A percentile compares a stretch with the other conserved stretches of the same genome.
Evolutionary conservation across 1,284 basidiomycete species (phyloP).

Genomic region (Mrakiaceae sp.): DNA sequence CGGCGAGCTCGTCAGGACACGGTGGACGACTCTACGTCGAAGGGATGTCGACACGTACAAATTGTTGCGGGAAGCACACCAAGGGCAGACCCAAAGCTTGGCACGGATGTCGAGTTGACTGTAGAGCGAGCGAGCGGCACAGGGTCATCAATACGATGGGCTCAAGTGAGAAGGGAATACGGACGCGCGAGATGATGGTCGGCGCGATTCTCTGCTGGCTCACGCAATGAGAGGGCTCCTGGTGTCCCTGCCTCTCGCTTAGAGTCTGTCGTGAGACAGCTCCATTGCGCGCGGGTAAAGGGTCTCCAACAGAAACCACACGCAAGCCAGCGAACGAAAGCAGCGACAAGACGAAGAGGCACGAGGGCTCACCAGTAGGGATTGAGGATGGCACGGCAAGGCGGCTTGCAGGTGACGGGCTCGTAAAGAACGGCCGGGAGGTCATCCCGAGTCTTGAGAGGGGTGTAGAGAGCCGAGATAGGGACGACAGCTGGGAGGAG

Average conservation of each 20-base stretch:
- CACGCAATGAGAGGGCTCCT: no score
- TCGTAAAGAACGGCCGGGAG: slow-evolving; percentile 94
- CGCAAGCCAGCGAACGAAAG: not conserved
- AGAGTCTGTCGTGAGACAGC: no score
- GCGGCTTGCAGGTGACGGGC: slow-evolving; percentile 95
- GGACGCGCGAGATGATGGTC: no score
- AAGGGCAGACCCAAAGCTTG: slow-evolving; percentile 99
- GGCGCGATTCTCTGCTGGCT: no score
- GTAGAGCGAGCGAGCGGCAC: slow-evolving; percentile 14
- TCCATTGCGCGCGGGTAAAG: not conserved
- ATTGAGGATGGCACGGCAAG: slow-evolving; percentile 93
- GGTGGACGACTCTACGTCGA: no score
- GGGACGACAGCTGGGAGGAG: slow-evolving; percentile 61
- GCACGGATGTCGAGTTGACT: slow-evolving; percentile 98
- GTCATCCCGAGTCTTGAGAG: slow-evolving; percentile 88
- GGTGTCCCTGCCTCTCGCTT: no score
- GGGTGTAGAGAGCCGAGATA: slow-evolving; percentile 95
- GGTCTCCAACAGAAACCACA: not conserved
- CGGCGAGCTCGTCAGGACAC: no score
- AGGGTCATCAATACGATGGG: not conserved
- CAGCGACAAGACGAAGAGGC: not conserved
- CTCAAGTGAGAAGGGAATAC: no score
- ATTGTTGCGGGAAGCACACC: slow-evolving; percentile 90
- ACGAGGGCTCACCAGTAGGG: slow-evolving; percentile 66
- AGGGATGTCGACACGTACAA: slow-evolving; percentile 37